Conservation (phyloP, 169 alveolate genomes). For the Plasmodium adleri region DNA sequence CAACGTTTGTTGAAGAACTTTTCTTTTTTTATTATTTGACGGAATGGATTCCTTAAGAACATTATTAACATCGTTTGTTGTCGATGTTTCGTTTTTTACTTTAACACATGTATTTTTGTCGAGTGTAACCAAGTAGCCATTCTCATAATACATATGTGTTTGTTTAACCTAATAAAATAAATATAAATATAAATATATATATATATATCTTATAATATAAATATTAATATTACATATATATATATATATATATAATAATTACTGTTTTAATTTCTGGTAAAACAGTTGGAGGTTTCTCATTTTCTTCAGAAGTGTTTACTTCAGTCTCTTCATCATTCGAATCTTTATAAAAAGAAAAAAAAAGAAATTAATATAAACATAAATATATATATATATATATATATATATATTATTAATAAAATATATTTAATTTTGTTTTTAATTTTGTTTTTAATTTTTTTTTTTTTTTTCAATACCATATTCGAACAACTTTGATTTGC, state of each 20-base stretch:
- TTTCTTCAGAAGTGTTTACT: not conserved
- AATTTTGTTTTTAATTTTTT: not conserved
- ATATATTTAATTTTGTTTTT: not conserved
- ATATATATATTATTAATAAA: not conserved
- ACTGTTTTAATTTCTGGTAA: not conserved
- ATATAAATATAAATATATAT: not conserved
- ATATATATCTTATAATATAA: not conserved
- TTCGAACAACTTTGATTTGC: not conserved
- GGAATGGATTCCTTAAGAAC: constrained; percentile 6
- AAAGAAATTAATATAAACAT: not conserved
- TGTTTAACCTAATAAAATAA: constrained; percentile 11
- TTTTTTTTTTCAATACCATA: not conserved
- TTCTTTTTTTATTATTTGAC: constrained; percentile 22
- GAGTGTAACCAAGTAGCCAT: constrained; percentile 66
- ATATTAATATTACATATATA: not conserved
- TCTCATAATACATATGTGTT: constrained; percentile 51
- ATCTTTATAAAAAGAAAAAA: constrained; percentile 1
- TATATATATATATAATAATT: not conserved
- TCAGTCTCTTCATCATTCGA: constrained; percentile 1
- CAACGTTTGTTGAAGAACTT: constrained; percentile 41
- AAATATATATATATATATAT: not conserved
- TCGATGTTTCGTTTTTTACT: not conserved
- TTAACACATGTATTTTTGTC: constrained; percentile 17
- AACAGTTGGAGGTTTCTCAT: not conserved
- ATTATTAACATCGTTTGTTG: not conserved